Base-by-base conservation (phyloP, 1,139 yeast species). In the Yamadazyma trypodendri region DNA sequence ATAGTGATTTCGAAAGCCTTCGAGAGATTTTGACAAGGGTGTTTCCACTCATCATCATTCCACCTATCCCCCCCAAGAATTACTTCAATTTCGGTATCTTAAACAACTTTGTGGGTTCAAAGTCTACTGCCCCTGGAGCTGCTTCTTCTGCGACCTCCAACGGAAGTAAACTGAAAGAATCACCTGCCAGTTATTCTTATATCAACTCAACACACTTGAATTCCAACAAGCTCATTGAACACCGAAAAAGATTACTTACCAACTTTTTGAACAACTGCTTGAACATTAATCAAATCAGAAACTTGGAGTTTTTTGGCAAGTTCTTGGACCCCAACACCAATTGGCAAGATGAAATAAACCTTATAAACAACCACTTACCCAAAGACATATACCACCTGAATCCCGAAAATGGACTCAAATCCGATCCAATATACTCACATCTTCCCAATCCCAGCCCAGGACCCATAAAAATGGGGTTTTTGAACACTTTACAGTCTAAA, bases 41-140 rank as follows among this genome's bases (percentile, higher is more conserved):
- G 24, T 89, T 86, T 54, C 97, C 98, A 2, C 79, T 94, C 32
- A 62, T 81, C 11, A 73, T 92, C 5, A 77, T 92, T 5, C 98
- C 98, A 2, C 96, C 97, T 0, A 88, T 94, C 25, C 98, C 98
- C 0, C 96, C 90, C 46, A 92, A 92, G 60, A 96, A 92, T 43
- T 71, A 69, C 46, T 54, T 67, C 32, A 63, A 63, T 34, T 60
- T 70, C 32, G 58, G 61, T 6, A 51, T 64, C 32, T 54, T 70
- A 36, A 68, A 66, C 42, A 70, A 67, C 1, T 45, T 68, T 16
- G 69, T 63, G 13, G 41, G 38, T 11, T 18, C 21, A 18, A 44
- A 43, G 24, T 12, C 38, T n/a, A 15, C 32, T 20, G 30, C 39
- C 8, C 39, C 28, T 27, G 34, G 32, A 13, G 17, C 37, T 11